These are phyloP conservation scores for Colletotrichum filicis DNA, from an alignment of 2,329 filamentous ascomycete genomes.

Conservation along the genomic window DNA sequence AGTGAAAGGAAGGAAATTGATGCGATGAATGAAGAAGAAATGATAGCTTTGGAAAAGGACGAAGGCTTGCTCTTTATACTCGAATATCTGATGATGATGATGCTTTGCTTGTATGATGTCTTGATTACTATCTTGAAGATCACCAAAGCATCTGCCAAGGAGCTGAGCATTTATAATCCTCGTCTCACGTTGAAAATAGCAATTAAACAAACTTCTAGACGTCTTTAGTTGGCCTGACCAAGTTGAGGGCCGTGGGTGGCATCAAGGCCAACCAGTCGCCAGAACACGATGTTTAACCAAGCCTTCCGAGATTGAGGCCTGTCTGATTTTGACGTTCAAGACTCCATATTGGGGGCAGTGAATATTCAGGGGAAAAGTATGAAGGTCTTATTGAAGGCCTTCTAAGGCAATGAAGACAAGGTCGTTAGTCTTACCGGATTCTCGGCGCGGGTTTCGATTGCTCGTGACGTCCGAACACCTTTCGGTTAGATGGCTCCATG, in stretches of 20 bases:
- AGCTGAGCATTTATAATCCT: not conserved
- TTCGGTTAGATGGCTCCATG: not conserved
- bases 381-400: not conserved
- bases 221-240: not conserved
- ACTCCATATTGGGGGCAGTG: not conserved
- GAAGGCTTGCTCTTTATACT: not conserved
- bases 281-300: not conserved
- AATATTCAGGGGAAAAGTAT: not conserved
- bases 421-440: not conserved
- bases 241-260: not conserved
- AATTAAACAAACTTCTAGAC: not conserved
- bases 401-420: not conserved
- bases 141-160: not conserved
- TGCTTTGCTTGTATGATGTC: not conserved
- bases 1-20: not conserved
- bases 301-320: not conserved
- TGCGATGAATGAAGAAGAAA: not conserved
- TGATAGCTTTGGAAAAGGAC: not conserved
- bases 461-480: not conserved
- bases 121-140: not conserved
- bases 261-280: not conserved
- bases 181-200: slow-evolving; percentile 8
- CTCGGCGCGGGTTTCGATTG: not conserved
- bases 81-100: not conserved
- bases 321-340: not conserved